These are phyloP conservation scores for Thelonectria olida DNA, from an alignment of 2,329 filamentous ascomycete species.

Conservation along the genomic window DNA sequence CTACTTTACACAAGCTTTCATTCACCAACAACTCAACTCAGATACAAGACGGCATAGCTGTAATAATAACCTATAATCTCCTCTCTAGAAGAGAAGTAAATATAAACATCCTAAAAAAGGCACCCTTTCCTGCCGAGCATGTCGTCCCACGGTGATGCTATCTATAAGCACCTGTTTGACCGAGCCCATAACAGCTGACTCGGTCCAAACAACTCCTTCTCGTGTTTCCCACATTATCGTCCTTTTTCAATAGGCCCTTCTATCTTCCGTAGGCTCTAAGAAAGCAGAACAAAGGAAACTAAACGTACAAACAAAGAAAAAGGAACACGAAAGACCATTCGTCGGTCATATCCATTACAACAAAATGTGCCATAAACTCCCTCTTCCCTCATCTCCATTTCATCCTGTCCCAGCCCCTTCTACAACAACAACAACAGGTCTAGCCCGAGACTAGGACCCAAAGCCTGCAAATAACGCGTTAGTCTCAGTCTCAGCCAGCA, in stretches of 20 bases:
- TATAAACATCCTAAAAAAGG: too few relatives aligned
- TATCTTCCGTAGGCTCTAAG: constrained; percentile 23
- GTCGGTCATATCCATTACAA: constrained; percentile 37
- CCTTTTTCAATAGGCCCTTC: constrained; percentile 8
- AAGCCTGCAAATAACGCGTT: constrained; percentile 38
- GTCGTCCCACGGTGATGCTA: not conserved
- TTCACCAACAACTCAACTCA: not conserved
- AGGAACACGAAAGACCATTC: constrained; percentile 21
- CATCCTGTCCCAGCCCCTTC: constrained; percentile 18
- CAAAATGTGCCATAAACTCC: constrained; percentile 32
- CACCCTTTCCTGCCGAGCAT: not conserved
- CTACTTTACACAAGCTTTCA: not conserved
- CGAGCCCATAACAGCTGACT: not conserved
- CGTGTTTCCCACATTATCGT: constrained; percentile 11
- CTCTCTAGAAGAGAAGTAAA: not conserved
- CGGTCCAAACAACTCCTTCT: not conserved
- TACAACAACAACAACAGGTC: constrained; percentile 9
- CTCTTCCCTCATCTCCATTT: constrained; percentile 18
- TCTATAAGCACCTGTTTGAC: not conserved
- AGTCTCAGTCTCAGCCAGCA: constrained; percentile 22
- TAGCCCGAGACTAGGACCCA: constrained; percentile 53
- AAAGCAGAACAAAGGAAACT: constrained; percentile 28
- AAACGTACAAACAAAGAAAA: constrained; percentile 35
- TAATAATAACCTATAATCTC: not conserved
- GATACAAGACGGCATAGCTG: not conserved